phyloP scores from a whole-genome alignment of 441 rosid genomes.

The Gossypium schwendimanii region DNA sequence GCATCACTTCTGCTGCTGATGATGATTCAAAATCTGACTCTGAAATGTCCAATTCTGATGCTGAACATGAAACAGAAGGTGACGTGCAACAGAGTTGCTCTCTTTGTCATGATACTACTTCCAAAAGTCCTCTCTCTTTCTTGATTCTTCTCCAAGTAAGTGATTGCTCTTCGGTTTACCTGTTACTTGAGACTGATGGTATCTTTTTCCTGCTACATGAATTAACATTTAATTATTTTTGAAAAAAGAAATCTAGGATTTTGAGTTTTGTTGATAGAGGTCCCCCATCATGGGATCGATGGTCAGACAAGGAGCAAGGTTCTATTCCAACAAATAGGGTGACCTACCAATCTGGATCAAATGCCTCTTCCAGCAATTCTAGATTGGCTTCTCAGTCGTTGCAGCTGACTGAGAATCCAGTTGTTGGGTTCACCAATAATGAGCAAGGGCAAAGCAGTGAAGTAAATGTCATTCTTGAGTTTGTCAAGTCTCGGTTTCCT shows the following conservation, averaged over 20 bases:
- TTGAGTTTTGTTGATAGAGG: slow-evolving; percentile 73
- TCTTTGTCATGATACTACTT: slow-evolving; percentile 81
- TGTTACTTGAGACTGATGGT: slow-evolving; percentile 1
- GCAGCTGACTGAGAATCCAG: slow-evolving; percentile 44
- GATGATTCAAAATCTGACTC: slow-evolving; percentile 41
- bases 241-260: slow-evolving; percentile 81
- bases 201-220: not conserved
- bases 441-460: slow-evolving; percentile 42
- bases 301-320: slow-evolving; percentile 30
- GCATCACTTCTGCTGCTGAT: slow-evolving; percentile 39
- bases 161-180: slow-evolving; percentile 16
- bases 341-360: slow-evolving; percentile 28
- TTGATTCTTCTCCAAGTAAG: slow-evolving; percentile 75
- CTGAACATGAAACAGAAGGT: slow-evolving; percentile 35
- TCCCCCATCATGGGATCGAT: slow-evolving; percentile 69
- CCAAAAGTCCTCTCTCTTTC: slow-evolving; percentile 24
- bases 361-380: slow-evolving; percentile 28
- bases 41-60: slow-evolving; percentile 41
- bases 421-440: slow-evolving; percentile 37
- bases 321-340: slow-evolving; percentile 25
- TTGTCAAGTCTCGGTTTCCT: slow-evolving; percentile 49
- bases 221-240: slow-evolving; percentile 21
- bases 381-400: slow-evolving; percentile 34
- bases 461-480: slow-evolving; percentile 46
- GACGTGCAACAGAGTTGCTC: slow-evolving; percentile 64